phyloP scores from a whole-genome alignment of 1,284 basidiomycete genomes.

The Microbotryum intermedium region DNA sequence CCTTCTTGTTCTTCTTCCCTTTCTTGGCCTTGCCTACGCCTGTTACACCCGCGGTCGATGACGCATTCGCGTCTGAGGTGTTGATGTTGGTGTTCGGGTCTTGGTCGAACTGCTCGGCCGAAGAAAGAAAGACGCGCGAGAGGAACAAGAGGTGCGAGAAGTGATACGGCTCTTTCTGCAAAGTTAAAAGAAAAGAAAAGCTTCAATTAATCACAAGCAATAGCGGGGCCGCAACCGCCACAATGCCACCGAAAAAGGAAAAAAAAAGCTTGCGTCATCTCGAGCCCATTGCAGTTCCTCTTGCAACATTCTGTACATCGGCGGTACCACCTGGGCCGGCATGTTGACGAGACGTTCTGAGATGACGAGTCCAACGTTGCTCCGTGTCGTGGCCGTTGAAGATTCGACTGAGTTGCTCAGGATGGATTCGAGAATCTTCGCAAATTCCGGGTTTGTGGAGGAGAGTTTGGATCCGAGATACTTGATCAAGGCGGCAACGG shows the following conservation, averaged over 20 bases:
- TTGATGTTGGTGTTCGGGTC: constrained; percentile 30
- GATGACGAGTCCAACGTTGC: constrained; percentile 68
- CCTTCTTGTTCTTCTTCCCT: constrained; percentile 49
- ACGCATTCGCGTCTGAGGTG: constrained; percentile 12
- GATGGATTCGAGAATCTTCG: constrained; percentile 33
- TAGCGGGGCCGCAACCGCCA: constrained; percentile 13
- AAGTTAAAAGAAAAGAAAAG: not conserved
- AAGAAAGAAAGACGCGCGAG: constrained; percentile 56
- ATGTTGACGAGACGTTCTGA: constrained; percentile 84
- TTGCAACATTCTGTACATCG: constrained; percentile 76
- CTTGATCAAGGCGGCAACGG: constrained; percentile 59
- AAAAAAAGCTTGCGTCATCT: constrained; percentile 46
- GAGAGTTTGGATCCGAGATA: constrained; percentile 59
- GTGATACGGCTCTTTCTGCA: constrained; percentile 56
- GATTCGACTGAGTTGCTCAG: constrained; percentile 26
- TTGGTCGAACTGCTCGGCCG: constrained; percentile 18
- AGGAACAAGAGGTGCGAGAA: constrained; percentile 66
- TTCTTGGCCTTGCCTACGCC: constrained; percentile 32
- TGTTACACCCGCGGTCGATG: not conserved
- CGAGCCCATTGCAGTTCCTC: constrained; percentile 67
- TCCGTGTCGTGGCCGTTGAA: constrained; percentile 5
- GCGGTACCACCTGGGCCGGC: constrained; percentile 79
- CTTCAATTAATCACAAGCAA: no score
- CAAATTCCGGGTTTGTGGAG: constrained; percentile 39
- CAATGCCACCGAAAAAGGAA: not conserved